These are phyloP conservation scores for Sporothrix pallida DNA, from an alignment of 2,329 filamentous ascomycete species.

Conservation along the genomic window DNA sequence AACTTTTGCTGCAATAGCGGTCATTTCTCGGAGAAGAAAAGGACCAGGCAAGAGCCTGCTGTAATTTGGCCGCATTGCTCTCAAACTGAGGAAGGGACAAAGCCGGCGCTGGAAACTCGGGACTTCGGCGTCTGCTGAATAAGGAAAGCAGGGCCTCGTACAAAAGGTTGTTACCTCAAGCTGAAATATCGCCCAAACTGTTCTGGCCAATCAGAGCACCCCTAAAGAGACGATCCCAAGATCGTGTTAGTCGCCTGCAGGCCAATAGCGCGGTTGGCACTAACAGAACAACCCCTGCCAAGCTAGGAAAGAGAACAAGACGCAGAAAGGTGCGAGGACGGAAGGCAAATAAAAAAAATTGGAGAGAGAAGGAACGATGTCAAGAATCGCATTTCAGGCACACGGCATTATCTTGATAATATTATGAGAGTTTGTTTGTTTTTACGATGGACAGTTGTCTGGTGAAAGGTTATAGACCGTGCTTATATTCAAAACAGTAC, in stretches of 20 bases:
- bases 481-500: neutral
- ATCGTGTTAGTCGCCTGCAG: slow-evolving; percentile 22
- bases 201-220: neutral
- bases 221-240: slow-evolving; percentile 10
- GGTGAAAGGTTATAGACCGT: neutral
- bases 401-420: neutral
- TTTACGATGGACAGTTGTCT: neutral
- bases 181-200: neutral
- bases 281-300: slow-evolving; percentile 24
- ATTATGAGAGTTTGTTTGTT: neutral
- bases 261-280: neutral
- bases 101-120: slow-evolving; percentile 17
- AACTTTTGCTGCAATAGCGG: neutral
- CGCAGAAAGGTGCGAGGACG: neutral
- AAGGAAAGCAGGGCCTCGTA: neutral
- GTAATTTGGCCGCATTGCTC: neutral
- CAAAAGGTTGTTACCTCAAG: neutral
- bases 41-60: neutral
- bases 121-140: slow-evolving; percentile 28
- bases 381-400: neutral
- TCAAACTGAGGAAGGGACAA: no score
- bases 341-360: neutral
- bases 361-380: neutral
- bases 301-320: slow-evolving; percentile 13
- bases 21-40: slow-evolving; percentile 16